Conservation (phyloP, 2,329 filamentous ascomycete genomes). For the Aureobasidium pullulans region DNA sequence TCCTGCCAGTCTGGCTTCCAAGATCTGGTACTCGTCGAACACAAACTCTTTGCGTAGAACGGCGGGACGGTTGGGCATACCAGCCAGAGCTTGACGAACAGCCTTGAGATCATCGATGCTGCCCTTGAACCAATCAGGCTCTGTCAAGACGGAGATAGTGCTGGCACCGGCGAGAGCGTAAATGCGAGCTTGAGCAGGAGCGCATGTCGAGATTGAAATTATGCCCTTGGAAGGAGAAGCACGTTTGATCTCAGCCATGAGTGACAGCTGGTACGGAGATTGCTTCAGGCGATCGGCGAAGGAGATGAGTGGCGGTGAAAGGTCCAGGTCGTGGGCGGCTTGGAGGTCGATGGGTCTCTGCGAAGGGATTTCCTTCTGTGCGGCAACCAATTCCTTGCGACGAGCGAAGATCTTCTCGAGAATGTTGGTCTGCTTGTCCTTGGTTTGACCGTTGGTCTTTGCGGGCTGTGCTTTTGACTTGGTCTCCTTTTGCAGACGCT, state of each 20-base stretch:
- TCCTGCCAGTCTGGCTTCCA: conserved; percentile 86
- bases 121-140: conserved; percentile 98
- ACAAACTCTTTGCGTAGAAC: conserved; percentile 94
- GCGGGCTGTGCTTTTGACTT: conserved; percentile 29
- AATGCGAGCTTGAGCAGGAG: conserved; percentile 79
- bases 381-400: conserved; percentile 65
- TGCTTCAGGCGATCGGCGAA: conserved; percentile 73
- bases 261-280: conserved; percentile 77
- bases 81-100: conserved; percentile 80
- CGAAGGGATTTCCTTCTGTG: conserved; percentile 79
- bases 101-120: conserved; percentile 87
- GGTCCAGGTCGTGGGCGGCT: conserved; percentile 74
- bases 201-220: conserved; percentile 80
- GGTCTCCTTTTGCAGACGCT: conserved; percentile 40
- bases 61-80: conserved; percentile 86
- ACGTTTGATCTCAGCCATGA: conserved; percentile 97
- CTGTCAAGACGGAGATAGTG: conserved; percentile 95
- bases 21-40: conserved; percentile 96
- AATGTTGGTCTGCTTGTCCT: conserved; percentile 69
- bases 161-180: conserved; percentile 93
- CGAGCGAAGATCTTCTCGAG: conserved; percentile 84
- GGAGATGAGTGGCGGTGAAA: conserved; percentile 74
- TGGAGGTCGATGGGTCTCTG: conserved; percentile 77
- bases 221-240: conserved; percentile 94
- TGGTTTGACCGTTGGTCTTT: conserved; percentile 19